Evolutionary conservation across 1,284 basidiomycete genomes (phyloP).

Genomic region (Leccinum pachyderme): DNA sequence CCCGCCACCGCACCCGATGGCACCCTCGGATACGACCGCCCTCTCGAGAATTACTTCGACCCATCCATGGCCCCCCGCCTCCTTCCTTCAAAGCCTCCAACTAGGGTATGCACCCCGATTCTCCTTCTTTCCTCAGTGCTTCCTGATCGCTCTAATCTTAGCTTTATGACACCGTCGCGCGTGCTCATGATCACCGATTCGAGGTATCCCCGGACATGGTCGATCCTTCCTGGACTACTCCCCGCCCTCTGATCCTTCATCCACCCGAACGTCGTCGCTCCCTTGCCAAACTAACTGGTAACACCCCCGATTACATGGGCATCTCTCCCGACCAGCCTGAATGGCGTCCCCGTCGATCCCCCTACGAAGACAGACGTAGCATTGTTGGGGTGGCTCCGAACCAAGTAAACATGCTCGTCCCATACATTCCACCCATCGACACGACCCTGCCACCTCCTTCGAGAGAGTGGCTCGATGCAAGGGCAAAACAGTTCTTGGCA

Average conservation of each 20-base stretch:
- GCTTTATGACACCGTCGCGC: slow-evolving; percentile 32
- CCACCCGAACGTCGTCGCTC: slow-evolving; percentile 18
- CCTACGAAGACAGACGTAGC: slow-evolving; percentile 27
- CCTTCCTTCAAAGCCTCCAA: slow-evolving; percentile 10
- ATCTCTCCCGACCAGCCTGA: slow-evolving; percentile 21
- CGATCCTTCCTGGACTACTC: slow-evolving; percentile 18
- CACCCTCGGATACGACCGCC: slow-evolving; percentile 19
- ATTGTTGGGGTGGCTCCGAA: slow-evolving; percentile 22
- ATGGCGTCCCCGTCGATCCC: slow-evolving; percentile 25
- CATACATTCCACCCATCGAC: slow-evolving; percentile 25
- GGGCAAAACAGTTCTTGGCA: slow-evolving; percentile 17
- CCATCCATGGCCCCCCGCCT: slow-evolving; percentile 16
- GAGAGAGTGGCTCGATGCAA: slow-evolving; percentile 22
- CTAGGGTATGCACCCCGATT: slow-evolving; percentile 14
- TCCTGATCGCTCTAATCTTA: slow-evolving; percentile 4
- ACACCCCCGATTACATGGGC: slow-evolving; percentile 27
- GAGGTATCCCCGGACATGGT: slow-evolving; percentile 6
- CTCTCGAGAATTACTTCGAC: slow-evolving; percentile 30
- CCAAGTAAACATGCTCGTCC: slow-evolving; percentile 27
- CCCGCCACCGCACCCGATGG: slow-evolving; percentile 14
- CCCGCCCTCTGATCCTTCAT: slow-evolving; percentile 9
- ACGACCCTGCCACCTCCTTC: slow-evolving; percentile 18
- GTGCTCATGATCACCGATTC: slow-evolving; percentile 24
- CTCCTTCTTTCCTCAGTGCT: neutral
- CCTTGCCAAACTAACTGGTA: slow-evolving; percentile 6